Evolutionary conservation across 371 early-diverging fungal species (phyloP).

Genomic region (Zychaea mexicana): DNA sequence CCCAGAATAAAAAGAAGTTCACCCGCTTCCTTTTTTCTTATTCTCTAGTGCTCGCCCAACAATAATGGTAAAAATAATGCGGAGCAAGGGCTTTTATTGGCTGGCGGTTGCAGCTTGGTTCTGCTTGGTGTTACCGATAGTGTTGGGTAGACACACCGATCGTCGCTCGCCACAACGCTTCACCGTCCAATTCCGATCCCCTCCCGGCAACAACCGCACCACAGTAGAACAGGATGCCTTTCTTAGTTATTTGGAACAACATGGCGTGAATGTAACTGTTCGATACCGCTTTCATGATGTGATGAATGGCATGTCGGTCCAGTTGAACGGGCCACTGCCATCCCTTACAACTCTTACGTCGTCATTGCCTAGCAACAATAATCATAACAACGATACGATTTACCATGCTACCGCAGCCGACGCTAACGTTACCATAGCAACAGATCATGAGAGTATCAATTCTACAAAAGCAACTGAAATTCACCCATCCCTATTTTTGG

Average conservation of each 20-base stretch:
- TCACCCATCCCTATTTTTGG: conserved; percentile 16
- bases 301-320: conserved; percentile 24
- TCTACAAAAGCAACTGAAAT: not conserved
- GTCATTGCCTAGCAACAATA: conserved; percentile 7
- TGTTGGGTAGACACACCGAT: not conserved
- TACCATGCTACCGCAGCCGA: not conserved
- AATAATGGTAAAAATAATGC: too few relatives aligned
- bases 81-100: too few relatives aligned
- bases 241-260: conserved; percentile 13
- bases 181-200: conserved; percentile 20
- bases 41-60: too few relatives aligned
- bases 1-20: too few relatives aligned
- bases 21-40: too few relatives aligned
- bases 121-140: not conserved
- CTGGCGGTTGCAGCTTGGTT: not conserved
- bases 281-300: conserved; percentile 19
- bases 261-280: conserved; percentile 15
- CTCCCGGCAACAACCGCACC: conserved; percentile 1
- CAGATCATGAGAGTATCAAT: not conserved
- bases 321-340: conserved; percentile 1
- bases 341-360: too few relatives aligned
- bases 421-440: too few relatives aligned
- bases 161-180: conserved; percentile 4
- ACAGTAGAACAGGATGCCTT: conserved; percentile 17
- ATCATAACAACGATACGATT: conserved; percentile 14